Evolutionary conservation across 1,139 yeast genomes (phyloP).

Genomic region (Sugiyamaella xylanicola): DNA sequence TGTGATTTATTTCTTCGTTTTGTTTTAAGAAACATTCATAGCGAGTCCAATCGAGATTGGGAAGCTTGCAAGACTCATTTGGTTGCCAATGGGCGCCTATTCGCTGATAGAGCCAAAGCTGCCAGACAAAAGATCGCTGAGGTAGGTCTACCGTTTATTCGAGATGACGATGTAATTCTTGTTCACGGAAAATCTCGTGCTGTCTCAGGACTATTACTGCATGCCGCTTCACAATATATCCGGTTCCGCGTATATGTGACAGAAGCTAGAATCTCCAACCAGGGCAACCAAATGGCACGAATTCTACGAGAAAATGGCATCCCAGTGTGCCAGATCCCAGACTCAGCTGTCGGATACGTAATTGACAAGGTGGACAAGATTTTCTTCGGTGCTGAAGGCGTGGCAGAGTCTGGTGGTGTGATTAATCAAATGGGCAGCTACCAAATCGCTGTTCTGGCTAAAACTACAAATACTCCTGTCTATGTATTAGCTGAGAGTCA

Average conservation of each 20-base stretch:
- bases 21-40: slow-evolving; percentile 83
- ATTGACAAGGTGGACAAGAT: slow-evolving; percentile 91
- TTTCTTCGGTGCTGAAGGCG: slow-evolving; percentile 98
- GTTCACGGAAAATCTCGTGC: slow-evolving; percentile 95
- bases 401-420: slow-evolving; percentile 97
- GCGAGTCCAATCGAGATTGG: slow-evolving; percentile 77
- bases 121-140: slow-evolving; percentile 87
- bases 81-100: slow-evolving; percentile 90
- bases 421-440: slow-evolving; percentile 95
- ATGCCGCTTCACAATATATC: slow-evolving; percentile 72
- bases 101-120: slow-evolving; percentile 88
- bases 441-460: slow-evolving; percentile 92
- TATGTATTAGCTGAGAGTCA: slow-evolving; percentile 94
- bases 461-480: slow-evolving; percentile 86
- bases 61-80: slow-evolving; percentile 88
- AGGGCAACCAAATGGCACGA: slow-evolving; percentile 77
- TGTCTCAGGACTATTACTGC: slow-evolving; percentile 70
- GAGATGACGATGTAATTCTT: slow-evolving; percentile 86
- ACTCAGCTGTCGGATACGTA: slow-evolving; percentile 91
- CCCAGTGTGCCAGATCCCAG: slow-evolving; percentile 90
- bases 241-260: slow-evolving; percentile 91
- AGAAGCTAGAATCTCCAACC: slow-evolving; percentile 85
- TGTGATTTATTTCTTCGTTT: slow-evolving; percentile 96
- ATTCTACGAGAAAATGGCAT: slow-evolving; percentile 71
- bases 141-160: slow-evolving; percentile 82